These are phyloP conservation scores for Naganishia antarctica DNA, from an alignment of 768 basidiomycete species.

Conservation along the genomic window DNA sequence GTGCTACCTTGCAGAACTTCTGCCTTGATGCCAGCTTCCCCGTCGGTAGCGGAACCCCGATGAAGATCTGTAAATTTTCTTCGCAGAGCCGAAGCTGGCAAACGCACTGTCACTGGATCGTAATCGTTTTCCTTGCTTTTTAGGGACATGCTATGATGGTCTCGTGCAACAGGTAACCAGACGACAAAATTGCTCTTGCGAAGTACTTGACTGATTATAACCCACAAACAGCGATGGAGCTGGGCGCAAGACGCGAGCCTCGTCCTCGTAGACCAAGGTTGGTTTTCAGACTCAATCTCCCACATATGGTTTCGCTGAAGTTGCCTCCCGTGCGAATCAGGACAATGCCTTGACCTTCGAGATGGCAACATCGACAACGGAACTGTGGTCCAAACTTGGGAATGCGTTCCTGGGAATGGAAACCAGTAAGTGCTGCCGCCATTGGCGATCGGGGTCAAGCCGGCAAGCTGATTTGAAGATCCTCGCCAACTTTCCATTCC, in stretches of 20 bases:
- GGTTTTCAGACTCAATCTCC: background rate
- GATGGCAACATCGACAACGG: slow-evolving; percentile 31
- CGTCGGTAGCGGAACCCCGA: slow-evolving; percentile 4
- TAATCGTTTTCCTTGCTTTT: background rate
- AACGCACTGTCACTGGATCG: background rate
- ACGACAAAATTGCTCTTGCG: background rate
- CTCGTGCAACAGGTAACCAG: background rate
- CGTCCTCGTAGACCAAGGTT: slow-evolving; percentile 6
- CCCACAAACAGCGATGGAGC: slow-evolving; percentile 1
- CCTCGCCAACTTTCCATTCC: no score
- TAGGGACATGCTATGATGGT: slow-evolving; percentile 17
- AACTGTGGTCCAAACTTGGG: slow-evolving; percentile 34
- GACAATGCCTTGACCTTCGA: slow-evolving; percentile 34
- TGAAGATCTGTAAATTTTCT: slow-evolving; percentile 11
- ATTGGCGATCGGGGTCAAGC: background rate
- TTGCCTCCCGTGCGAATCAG: background rate
- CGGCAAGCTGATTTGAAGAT: background rate
- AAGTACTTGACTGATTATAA: background rate
- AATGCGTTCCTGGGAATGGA: slow-evolving; percentile 17
- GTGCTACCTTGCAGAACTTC: background rate
- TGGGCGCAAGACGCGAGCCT: background rate
- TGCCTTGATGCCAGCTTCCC: slow-evolving; percentile 20
- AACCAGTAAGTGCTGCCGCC: slow-evolving; percentile 24
- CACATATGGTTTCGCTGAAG: background rate
- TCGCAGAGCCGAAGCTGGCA: background rate